Conservation (phyloP, 2,329 filamentous ascomycete species). For the Penicillium hordei region DNA sequence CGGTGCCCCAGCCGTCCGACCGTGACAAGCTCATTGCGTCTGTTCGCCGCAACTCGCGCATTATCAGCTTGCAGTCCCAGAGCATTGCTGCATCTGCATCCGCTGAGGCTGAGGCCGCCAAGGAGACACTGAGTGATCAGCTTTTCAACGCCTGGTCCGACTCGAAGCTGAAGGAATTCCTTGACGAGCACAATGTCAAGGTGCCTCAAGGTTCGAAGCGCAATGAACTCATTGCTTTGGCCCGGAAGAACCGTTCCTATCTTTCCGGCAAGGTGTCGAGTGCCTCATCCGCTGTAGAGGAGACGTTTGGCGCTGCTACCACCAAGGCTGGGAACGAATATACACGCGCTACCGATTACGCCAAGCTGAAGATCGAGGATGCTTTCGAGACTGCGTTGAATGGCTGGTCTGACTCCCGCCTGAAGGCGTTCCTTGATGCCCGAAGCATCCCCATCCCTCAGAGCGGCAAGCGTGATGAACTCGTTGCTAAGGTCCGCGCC, state of each 20-base stretch:
- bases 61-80: constrained; percentile 69
- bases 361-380: constrained; percentile 61
- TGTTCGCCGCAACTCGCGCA: constrained; percentile 85
- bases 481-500: constrained; percentile 72
- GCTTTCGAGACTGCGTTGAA: constrained; percentile 64
- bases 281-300: constrained; percentile 49
- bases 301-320: constrained; percentile 66
- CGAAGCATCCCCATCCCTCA: constrained; percentile 75
- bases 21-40: constrained; percentile 86
- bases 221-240: constrained; percentile 85
- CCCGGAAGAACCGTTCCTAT: constrained; percentile 81
- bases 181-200: constrained; percentile 83
- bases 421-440: constrained; percentile 76
- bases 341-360: constrained; percentile 71
- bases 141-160: constrained; percentile 90
- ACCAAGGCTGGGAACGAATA: constrained; percentile 74
- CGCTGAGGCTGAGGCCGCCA: constrained; percentile 66
- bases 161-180: constrained; percentile 84
- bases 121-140: constrained; percentile 74
- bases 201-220: constrained; percentile 89
- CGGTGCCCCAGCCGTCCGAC: constrained; percentile 76
- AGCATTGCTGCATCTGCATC: constrained; percentile 61
- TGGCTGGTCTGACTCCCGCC: constrained; percentile 71
- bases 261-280: constrained; percentile 51
- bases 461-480: constrained; percentile 67